Base-by-base conservation (phyloP, 179 eudicot species). In the Vitellaria paradoxa region DNA sequence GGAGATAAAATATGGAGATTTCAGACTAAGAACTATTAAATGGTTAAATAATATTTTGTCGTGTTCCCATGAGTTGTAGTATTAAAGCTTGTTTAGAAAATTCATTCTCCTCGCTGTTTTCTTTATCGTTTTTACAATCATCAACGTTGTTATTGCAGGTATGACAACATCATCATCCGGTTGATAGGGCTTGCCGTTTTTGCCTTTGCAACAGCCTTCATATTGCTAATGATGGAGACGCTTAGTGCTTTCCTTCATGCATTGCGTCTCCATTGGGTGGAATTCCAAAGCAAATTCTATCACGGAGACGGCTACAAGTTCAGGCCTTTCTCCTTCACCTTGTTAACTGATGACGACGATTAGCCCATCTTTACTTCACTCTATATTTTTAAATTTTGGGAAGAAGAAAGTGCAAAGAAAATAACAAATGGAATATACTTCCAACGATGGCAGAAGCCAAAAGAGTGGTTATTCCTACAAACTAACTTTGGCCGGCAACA, bases 261-360 rank as follows among this genome's bases (percentile, higher is more conserved):
- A 9, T 84, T 94, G 84, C 91, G 98, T 89, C 98, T 94, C 71
- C 98, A 94, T 70, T 94, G 98, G 98, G 98, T 94, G 68, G 98
- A 94, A 83, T 94, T 82, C 75, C 97, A 92, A 75, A 88, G 84
- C 87, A 94, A 94, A 89, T 92, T 93, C 66, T 92, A 92, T 77
- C 85, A 85, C 60, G 98, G 94, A 40, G 98, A 94, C 73, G 98
- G 98, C 79, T 92, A 92, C 80, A 94, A 94, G 80, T 94, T 94
- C 84, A 85, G 72, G 81, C 98, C 98, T 40, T 91, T 94, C 86
- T 92, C 97, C 70, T 94, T 94, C 63, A 89, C 93, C 65, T 52
- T 85, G 47, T 75, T 94, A 84, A 80, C 87, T 1, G 96, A 94
- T 9, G 97, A 92, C 18, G 98, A 92, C 4, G 97, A 91, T 49